A percentile compares a stretch with the other conserved stretches of the same genome.
These are phyloP conservation scores for Metarhizium brunneum DNA, from an alignment of 2,329 filamentous ascomycete genomes.

Conservation along the genomic window DNA sequence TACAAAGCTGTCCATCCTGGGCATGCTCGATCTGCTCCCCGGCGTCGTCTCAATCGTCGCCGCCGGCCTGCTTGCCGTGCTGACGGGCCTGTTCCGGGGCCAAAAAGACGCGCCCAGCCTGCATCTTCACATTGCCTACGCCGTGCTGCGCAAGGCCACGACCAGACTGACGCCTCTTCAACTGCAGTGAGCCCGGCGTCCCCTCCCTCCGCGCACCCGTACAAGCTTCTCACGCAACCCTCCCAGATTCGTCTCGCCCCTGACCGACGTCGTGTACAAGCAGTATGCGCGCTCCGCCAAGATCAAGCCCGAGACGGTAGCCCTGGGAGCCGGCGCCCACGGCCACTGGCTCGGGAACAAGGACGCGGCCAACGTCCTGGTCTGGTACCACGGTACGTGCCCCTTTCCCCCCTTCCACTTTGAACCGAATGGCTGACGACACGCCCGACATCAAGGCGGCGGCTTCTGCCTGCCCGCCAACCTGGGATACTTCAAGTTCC, in stretches of 20 bases:
- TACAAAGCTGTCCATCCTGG: slow-evolving; percentile 6
- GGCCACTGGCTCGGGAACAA: slow-evolving; percentile 15
- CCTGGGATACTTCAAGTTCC: slow-evolving; percentile 11
- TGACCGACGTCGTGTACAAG: slow-evolving; percentile 11
- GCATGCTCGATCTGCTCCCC: slow-evolving; percentile 11
- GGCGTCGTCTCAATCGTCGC: slow-evolving; percentile 8
- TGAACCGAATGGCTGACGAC: not conserved
- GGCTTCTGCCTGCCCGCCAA: slow-evolving; percentile 14
- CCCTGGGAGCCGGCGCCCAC: slow-evolving; percentile 9
- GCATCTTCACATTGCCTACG: slow-evolving; percentile 14
- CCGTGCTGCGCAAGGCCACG: slow-evolving; percentile 10
- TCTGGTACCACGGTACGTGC: slow-evolving; percentile 15
- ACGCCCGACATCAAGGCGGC: slow-evolving; percentile 7
- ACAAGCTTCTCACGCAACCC: not conserved
- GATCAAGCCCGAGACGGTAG: slow-evolving; percentile 10
- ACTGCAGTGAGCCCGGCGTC: slow-evolving; percentile 9
- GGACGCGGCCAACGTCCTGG: slow-evolving; percentile 12
- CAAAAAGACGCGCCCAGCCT: slow-evolving; percentile 11
- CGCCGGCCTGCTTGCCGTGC: slow-evolving; percentile 4
- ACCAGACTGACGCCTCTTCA: slow-evolving; percentile 10
- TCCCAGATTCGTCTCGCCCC: slow-evolving; percentile 10
- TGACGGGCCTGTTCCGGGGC: slow-evolving; percentile 9
- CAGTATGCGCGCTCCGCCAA: slow-evolving; percentile 9
- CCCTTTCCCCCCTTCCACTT: not conserved
- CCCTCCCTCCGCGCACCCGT: too few relatives aligned